A percentile compares a stretch with the other conserved stretches of the same genome.
These are phyloP conservation scores for Mycena belliarum DNA, from an alignment of 768 basidiomycete species.

Conservation along the genomic window DNA sequence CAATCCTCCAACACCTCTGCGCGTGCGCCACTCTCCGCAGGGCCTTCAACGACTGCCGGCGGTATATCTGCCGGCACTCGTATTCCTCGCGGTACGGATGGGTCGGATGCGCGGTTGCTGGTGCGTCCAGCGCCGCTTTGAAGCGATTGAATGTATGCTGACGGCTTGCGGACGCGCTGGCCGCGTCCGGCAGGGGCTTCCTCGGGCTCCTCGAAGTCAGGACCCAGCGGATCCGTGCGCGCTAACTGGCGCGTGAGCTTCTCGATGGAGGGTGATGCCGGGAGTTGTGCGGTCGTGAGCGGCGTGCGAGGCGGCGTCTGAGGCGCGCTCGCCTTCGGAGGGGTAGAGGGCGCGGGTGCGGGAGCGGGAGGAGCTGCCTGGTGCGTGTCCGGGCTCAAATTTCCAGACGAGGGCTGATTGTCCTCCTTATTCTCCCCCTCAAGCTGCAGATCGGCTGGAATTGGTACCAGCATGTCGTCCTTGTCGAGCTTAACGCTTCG, in stretches of 20 bases:
- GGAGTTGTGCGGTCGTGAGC: not conserved
- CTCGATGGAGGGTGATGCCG: not conserved
- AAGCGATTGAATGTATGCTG: no score
- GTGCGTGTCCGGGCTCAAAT: not conserved
- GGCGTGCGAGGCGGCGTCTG: not conserved
- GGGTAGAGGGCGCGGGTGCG: not conserved
- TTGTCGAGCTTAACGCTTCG: slow-evolving; percentile 29
- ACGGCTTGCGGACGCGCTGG: not conserved
- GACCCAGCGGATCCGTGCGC: slow-evolving; percentile 3
- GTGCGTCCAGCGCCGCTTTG: no score
- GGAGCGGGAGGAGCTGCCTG: not conserved
- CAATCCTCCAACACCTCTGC: slow-evolving; percentile 1
- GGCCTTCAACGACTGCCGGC: not conserved
- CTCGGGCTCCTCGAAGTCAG: slow-evolving; percentile 1
- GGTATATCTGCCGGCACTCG: no score
- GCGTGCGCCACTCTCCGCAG: not conserved
- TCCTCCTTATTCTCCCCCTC: slow-evolving; percentile 24
- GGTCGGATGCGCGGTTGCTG: no score
- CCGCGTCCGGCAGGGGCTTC: not conserved
- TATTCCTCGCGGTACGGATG: no score
- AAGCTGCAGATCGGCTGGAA: slow-evolving; percentile 15
- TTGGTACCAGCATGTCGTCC: slow-evolving; percentile 13
- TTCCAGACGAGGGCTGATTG: slow-evolving; percentile 15
- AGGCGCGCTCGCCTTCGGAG: not conserved
- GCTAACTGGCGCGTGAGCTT: not conserved